Base-by-base conservation (phyloP, 495 filamentous ascomycete genomes). In the Xylaria castorea region DNA sequence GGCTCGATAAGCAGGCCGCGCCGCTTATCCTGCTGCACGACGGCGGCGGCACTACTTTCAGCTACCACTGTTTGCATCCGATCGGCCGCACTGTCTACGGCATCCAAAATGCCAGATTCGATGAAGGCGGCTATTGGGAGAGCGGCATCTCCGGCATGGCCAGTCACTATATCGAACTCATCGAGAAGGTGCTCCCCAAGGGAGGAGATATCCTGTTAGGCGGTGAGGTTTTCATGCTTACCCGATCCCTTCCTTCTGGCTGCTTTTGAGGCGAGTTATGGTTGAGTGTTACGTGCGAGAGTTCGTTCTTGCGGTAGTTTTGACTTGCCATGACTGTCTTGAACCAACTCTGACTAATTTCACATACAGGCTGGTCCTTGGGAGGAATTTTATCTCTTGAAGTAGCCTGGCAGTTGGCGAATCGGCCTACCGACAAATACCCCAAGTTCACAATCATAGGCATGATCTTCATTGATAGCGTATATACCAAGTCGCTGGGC, bases 401-500 rank as follows among this genome's bases (percentile, higher is more conserved):
- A 73, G 71, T 85, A 14, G 80, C 84, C 16, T 75, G 76, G 51
- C 76, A 80, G 66, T 67, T 85, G 20, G 80, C 77, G 11, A 68
- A 67, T 53, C 64, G 44, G 51, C 25, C 55, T 34, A 55, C 77
- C 5, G 74, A 76, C 60, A 55, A 40, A 65, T 3, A 48, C 18
- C 74, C 76, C 48, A 71, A 68, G 1, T 57, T 84, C 18, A 73
- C 68, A 0, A 68, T 87, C 2, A 1, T 83, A 0, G 85, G 85
- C 5, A 81, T 87, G 38, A 57, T 87, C 63, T 81, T 85, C 76
- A 76, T 87, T n/a, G 85, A 87, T 66, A 81, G 75, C 42, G 70
- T 85, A 16, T 84, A 77, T 60, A 80, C 84, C 11, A 36, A 36
- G 9, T n/a, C 27, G 5, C 50, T 79, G 8, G 32, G n/a, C 25